A percentile compares a stretch with the other conserved stretches of the same genome.
These are phyloP conservation scores for Fusarium denticulatum DNA, from an alignment of 2,329 filamentous ascomycete genomes.

Conservation along the genomic window DNA sequence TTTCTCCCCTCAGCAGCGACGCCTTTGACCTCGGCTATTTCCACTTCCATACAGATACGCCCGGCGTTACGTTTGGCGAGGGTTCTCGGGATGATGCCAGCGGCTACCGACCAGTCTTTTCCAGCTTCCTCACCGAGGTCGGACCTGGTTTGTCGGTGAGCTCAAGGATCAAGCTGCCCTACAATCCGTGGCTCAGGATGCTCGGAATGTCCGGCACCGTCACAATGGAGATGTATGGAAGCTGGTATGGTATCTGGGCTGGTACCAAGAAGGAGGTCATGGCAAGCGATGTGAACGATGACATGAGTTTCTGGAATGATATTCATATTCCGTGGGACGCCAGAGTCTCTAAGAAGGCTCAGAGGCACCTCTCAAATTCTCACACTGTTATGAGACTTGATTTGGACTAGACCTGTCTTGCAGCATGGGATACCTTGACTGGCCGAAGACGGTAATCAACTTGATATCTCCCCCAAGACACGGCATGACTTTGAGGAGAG, in stretches of 20 bases:
- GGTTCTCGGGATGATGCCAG: not conserved
- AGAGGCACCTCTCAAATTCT: too few relatives aligned
- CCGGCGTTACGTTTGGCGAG: not conserved
- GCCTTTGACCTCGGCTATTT: not conserved
- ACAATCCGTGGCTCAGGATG: not conserved
- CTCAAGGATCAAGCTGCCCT: not conserved
- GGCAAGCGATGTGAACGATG: not conserved
- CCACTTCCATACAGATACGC: not conserved
- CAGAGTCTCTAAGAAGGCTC: too few relatives aligned
- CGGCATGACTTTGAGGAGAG: rapidly evolving
- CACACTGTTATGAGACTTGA: not conserved
- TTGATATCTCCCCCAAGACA: not conserved
- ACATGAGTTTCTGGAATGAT: not conserved
- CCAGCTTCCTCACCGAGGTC: not conserved
- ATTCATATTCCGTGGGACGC: not conserved
- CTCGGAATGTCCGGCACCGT: not conserved
- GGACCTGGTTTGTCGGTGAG: not conserved
- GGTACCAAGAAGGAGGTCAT: not conserved
- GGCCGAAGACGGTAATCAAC: too few relatives aligned
- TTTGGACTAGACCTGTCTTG: not conserved
- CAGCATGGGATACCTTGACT: not conserved
- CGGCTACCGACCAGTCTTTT: not conserved
- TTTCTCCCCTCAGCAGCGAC: not conserved
- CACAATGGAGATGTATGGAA: not conserved
- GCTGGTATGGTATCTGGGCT: not conserved